Base-by-base conservation (phyloP, 352 stramenopile genomes). In the Phytophthora citrophthora region DNA sequence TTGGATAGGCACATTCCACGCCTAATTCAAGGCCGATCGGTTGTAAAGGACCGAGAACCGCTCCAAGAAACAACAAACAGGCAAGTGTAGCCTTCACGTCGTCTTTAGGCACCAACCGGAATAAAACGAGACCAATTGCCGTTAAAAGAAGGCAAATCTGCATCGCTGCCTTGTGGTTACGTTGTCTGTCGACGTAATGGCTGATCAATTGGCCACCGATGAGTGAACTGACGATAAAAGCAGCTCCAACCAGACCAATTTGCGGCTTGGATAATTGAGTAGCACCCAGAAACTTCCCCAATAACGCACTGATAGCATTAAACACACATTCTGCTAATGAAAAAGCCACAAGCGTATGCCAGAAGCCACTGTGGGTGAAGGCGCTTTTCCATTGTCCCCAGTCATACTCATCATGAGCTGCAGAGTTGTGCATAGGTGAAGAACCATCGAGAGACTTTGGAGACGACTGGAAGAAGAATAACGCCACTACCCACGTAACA, bases 221-320 rank as follows among this genome's bases (percentile, higher is more conserved):
- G 4, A 90, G 72, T 20, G 79, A 83, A 45, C 79, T 92, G n/a
- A 90, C 68, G 61, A 92, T 87, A 54, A 92, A 92, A 5, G 68
- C 70, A 1, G 81, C 79, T 10, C 83, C 83, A 18, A 92, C 86
- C 29, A 86, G 29, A 0, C 81, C 83, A 48, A 89, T 76, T 45
- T 90, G 50, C 0, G 73, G 39, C 57, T 90, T 89, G 34, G 72
- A 72, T 54, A 90, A 90, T 9, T 73, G 64, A 3, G 79, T 77
- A 0, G 70, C 64, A 15, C 64, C 67, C 5, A 92, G 64, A 54
- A 92, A 84, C 57, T 92, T 87, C 43, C 77, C 82, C 18, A 91
- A 51, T 29, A 91, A 51, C 38, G 83, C 77, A 24, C 78, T 86
- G 55, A 91, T 82, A 23, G 79, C 74, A 57, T 91, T 91, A 16